Base-by-base conservation (phyloP, 2,329 filamentous ascomycete genomes). In the Drechslera avenae region DNA sequence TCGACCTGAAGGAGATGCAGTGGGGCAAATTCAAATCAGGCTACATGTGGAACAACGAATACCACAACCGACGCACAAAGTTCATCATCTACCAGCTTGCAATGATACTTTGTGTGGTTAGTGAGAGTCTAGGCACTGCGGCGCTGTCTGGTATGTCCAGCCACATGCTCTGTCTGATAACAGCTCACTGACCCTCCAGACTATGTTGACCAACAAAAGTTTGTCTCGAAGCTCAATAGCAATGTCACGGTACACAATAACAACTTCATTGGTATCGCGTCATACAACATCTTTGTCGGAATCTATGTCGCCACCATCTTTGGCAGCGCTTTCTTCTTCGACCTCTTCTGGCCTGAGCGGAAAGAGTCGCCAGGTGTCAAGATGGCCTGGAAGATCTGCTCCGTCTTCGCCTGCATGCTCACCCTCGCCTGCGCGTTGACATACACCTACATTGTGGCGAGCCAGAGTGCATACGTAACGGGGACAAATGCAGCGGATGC, bases 61-160 rank as follows among this genome's bases (percentile, higher is more conserved):
- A 82, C 60, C 81, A 85, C 64, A 68, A 83, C 3, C 79, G 82
- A 35, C 75, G 79, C 16, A 81, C 79, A 7, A 84, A 83, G 60
- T 84, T 85, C 75, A 78, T 83, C 53, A 77, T 84, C 48, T 85
- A 85, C 62, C 83, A 85, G 64, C 72, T 79, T 48, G 82, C 82
- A 54, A 81, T 84, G 80, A 82, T 85, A 41, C 74, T 79, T 53
- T 82, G 79, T 56, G 80, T 84, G 12, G 76, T 81, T 19, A 83
- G 80, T 2, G 82, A 84, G 60, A 81, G 80, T 3, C 69, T 84
- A 4, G 82, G 81, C 3, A 85, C 82, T 1, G 80, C 80, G 3
- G 79, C 78, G 3, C 63, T 85, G 17, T 80, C 79, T 52, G 78
- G 81, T 83, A 73, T 34, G 64, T 57, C 13, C 31, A 17, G 43